A percentile compares a stretch with the other conserved stretches of the same genome.
These are phyloP conservation scores for Haplosporangium sp. DNA, from an alignment of 371 early-diverging fungal genomes.

Conservation along the genomic window DNA sequence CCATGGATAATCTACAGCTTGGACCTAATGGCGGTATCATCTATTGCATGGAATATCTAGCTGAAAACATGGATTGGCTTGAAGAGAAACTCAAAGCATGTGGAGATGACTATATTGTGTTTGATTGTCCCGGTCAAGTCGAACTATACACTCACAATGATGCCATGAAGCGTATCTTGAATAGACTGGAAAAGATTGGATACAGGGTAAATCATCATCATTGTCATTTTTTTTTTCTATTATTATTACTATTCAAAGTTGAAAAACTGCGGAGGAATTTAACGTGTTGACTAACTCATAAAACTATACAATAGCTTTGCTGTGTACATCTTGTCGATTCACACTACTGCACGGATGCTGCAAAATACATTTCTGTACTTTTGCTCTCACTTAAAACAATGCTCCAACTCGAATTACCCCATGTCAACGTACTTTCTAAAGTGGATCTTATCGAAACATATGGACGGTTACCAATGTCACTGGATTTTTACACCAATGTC, in stretches of 20 bases:
- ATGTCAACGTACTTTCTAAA: slow-evolving; percentile 96
- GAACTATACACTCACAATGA: slow-evolving; percentile 97
- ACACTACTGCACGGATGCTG: slow-evolving; percentile 92
- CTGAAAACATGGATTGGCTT: slow-evolving; percentile 95
- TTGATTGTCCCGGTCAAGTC: slow-evolving; percentile 99
- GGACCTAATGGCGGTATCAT: slow-evolving; percentile 99
- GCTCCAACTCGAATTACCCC: slow-evolving; percentile 95
- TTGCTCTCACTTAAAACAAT: slow-evolving; percentile 89
- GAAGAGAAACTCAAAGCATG: slow-evolving; percentile 82
- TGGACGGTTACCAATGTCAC: slow-evolving; percentile 80
- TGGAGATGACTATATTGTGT: slow-evolving; percentile 90
- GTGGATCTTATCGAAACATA: slow-evolving; percentile 89
- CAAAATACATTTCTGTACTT: slow-evolving; percentile 94
- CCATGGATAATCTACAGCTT: slow-evolving; percentile 92
- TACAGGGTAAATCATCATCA: slow-evolving; percentile 69
- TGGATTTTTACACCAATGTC: slow-evolving; percentile 96
- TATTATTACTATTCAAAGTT: slow-evolving; percentile 2
- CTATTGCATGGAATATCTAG: slow-evolving; percentile 95
- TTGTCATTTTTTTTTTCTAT: too few species aligned
- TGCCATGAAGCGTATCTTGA: slow-evolving; percentile 84
- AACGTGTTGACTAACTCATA: not conserved
- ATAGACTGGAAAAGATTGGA: slow-evolving; percentile 77
- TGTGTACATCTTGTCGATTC: slow-evolving; percentile 96
- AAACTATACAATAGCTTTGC: slow-evolving; percentile 63
- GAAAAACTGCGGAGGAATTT: slow-evolving; percentile 14